A percentile compares a stretch with the other conserved stretches of the same genome.
phyloP scores from a whole-genome alignment of 23 red algal species.

The Gracilaria vermiculophylla region DNA sequence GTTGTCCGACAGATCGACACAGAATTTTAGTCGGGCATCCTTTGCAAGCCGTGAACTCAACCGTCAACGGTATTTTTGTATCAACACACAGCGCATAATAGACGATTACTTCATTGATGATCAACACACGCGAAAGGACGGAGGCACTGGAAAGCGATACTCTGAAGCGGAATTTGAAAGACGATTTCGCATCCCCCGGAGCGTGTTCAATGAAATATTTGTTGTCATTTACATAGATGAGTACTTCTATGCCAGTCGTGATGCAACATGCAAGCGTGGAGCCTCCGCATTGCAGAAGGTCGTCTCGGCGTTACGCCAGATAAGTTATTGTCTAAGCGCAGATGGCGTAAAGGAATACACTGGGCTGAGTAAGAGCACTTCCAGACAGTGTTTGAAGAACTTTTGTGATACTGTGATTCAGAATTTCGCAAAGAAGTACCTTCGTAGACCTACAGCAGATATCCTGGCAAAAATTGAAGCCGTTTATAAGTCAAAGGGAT shows the following conservation, averaged over 20 bases:
- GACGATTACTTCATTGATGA: too few relatives aligned
- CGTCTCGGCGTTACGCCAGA: conserved; percentile 7
- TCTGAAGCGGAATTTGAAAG: conserved; percentile 35
- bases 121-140: too few relatives aligned
- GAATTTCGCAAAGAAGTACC: conserved; percentile 12
- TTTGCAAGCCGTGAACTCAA: too few relatives aligned
- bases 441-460: conserved; percentile 22
- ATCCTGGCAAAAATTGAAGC: neutral
- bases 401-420: neutral
- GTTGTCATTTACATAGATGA: neutral
- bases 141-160: too few relatives aligned
- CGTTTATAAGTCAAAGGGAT: neutral
- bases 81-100: too few relatives aligned
- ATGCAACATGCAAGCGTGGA: neutral
- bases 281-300: conserved; percentile 44
- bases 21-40: too few relatives aligned
- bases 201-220: neutral
- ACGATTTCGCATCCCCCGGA: neutral
- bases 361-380: neutral
- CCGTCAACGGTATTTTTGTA: too few relatives aligned
- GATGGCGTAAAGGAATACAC: conserved; percentile 1
- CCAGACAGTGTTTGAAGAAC: neutral
- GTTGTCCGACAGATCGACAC: too few relatives aligned
- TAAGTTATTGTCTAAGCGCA: neutral
- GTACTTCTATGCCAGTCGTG: neutral